A percentile compares a stretch with the other conserved stretches of the same genome.
These are phyloP conservation scores for Puya raimondii DNA, from an alignment of 176 grass and related monocot genomes.

Conservation along the genomic window DNA sequence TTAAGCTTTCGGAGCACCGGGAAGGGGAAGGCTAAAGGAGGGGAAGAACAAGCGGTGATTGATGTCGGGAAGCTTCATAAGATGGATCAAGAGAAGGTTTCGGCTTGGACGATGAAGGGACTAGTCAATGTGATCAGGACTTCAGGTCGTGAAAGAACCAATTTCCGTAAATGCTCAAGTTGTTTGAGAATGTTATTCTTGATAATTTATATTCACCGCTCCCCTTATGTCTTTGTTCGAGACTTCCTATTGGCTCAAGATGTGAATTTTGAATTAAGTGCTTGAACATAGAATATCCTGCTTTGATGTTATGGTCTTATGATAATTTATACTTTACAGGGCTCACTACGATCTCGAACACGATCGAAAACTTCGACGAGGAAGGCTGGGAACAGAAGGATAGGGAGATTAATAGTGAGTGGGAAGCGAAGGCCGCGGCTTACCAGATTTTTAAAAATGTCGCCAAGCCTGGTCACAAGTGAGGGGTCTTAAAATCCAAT, in stretches of 20 bases:
- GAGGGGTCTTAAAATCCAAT: constrained; percentile 5
- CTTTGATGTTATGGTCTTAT: no score
- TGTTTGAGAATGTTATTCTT: no score
- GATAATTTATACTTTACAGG: neutral
- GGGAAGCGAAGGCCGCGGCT: constrained; percentile 64
- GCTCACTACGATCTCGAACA: constrained; percentile 70
- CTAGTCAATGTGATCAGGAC: constrained; percentile 59
- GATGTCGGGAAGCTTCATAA: constrained; percentile 61
- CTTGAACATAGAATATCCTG: no score
- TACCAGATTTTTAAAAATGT: constrained; percentile 86
- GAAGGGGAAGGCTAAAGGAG: constrained; percentile 35
- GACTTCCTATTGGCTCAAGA: no score
- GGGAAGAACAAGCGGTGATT: constrained; percentile 54
- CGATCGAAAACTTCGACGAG: constrained; percentile 71
- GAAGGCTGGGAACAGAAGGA: constrained; percentile 65
- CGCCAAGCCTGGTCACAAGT: constrained; percentile 58
- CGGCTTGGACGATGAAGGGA: constrained; percentile 85
- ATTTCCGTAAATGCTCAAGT: no score
- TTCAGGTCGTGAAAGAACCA: constrained; percentile 12
- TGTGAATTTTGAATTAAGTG: no score
- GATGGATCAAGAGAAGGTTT: constrained; percentile 84
- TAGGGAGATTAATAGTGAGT: constrained; percentile 75
- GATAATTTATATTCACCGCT: no score
- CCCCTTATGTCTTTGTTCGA: no score
- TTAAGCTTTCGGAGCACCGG: constrained; percentile 49